These are phyloP conservation scores for Metschnikowia rubicola DNA, from an alignment of 805 yeast genomes.

Conservation along the genomic window DNA sequence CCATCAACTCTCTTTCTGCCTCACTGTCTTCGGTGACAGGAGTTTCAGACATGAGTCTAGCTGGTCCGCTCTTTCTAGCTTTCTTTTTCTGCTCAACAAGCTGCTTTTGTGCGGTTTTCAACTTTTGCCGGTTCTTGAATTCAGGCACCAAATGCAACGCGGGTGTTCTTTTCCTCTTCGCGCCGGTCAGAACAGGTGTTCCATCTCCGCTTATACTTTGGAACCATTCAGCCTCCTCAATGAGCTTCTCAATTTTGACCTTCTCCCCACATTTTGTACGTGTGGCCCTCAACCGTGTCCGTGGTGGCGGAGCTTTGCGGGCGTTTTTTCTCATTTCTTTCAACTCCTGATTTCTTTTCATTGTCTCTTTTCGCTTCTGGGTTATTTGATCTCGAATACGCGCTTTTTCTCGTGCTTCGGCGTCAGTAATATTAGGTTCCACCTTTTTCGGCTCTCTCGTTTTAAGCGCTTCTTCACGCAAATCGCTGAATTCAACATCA, in stretches of 20 bases:
- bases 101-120: slow-evolving; percentile 15
- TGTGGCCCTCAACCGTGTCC: slow-evolving; percentile 3
- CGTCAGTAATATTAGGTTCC: neutral
- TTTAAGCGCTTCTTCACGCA: slow-evolving; percentile 11
- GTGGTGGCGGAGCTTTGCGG: slow-evolving; percentile 3
- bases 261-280: slow-evolving; percentile 1
- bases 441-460: slow-evolving; percentile 4
- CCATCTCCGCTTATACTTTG: slow-evolving; percentile 41
- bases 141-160: slow-evolving; percentile 28
- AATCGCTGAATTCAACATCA: slow-evolving; percentile 16
- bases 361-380: slow-evolving; percentile 6
- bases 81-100: slow-evolving; percentile 12
- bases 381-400: slow-evolving; percentile 4
- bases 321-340: neutral
- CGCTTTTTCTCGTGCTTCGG: neutral
- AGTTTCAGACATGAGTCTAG: slow-evolving; percentile 3
- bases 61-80: slow-evolving; percentile 1
- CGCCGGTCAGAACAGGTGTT: slow-evolving; percentile 28
- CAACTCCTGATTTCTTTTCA: slow-evolving; percentile 5
- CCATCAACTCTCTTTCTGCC: slow-evolving; percentile 12
- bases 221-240: slow-evolving; percentile 33
- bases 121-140: slow-evolving; percentile 14
- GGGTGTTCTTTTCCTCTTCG: slow-evolving; percentile 30
- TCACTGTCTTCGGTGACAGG: slow-evolving; percentile 14
- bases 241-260: slow-evolving; percentile 6